Base-by-base conservation (phyloP, 2,329 filamentous ascomycete genomes). In the Thielaviopsis ethacetica region DNA sequence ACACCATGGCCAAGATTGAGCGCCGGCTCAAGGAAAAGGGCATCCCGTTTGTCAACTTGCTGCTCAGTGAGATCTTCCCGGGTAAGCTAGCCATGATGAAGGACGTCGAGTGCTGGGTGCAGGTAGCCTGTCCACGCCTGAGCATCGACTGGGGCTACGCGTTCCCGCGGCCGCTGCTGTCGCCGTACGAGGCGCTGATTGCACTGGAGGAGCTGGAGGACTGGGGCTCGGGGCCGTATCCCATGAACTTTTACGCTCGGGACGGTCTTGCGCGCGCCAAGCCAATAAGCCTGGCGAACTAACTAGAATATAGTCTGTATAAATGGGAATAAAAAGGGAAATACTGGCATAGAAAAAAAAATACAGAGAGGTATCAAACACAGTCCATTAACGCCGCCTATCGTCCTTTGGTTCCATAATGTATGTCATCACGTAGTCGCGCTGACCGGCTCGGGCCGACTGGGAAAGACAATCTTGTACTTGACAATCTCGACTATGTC, bases 111-210 rank as follows among this genome's bases (percentile, higher is more conserved):
- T 95, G 90, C 66, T 98, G 93, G 93, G 91, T 98, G 47, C 93
- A 98, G 72, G 90, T 98, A 56, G 93, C 93, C 5, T 98, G 93
- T 71, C 93, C 93, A n/a, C 76, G 93, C 55, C 68, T 98, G 68
- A 97, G 91, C 70, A 98, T 98, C 65, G 93, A 98, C 72, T 98
- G 93, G 93, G 93, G 93, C 0, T 97, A 97, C 73, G 93, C 93
- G 0, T 98, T 98, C 68, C 81, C 89, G 1, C 75, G 88, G 53
- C 93, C 93, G 54, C 70, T 98, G 61, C 71, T 98, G 67, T 97
- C 91, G 57, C 91, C 93, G 1, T 96, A 98, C 65, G 93, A 98
- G 73, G 93, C 93, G 6, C 78, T 97, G 61, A 84, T 98, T 38
- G 88, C 89, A n/a, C 72, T 98, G 54, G 90, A 86, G 2, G 83